These are phyloP conservation scores for Russula compacta DNA, from an alignment of 768 basidiomycete genomes.

Conservation along the genomic window DNA sequence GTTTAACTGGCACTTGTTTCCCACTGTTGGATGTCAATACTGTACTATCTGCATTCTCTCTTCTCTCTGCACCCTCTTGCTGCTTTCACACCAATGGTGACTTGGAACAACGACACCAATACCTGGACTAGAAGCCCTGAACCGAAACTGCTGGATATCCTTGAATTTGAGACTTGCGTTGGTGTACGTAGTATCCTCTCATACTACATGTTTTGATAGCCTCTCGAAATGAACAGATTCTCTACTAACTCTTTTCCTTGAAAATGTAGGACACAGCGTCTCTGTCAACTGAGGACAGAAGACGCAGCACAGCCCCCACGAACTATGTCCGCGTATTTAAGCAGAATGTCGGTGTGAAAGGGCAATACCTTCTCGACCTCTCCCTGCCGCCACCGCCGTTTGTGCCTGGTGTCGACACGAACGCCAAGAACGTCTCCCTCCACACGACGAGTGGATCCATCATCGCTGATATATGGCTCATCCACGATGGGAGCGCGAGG, in stretches of 20 bases:
- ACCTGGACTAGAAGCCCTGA: not conserved
- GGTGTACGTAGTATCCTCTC: not conserved
- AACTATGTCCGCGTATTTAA: not conserved
- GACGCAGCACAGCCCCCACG: not conserved
- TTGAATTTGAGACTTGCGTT: not conserved
- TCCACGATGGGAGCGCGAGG: not conserved
- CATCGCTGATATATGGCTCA: not conserved
- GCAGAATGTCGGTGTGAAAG: not conserved
- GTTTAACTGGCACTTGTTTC: too few species aligned
- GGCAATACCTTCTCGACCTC: conserved; percentile 1
- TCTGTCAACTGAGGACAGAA: not conserved
- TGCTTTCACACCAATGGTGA: not conserved
- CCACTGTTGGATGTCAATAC: too few species aligned
- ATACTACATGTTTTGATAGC: not conserved
- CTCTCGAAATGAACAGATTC: too few species aligned
- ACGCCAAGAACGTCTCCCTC: not conserved
- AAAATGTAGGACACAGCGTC: not conserved
- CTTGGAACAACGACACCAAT: not conserved
- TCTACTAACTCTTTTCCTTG: not conserved
- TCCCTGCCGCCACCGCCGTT: not conserved
- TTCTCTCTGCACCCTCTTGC: not conserved
- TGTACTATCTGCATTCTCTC: too few species aligned
- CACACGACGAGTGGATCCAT: not conserved
- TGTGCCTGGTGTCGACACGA: too few species aligned
- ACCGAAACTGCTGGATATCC: not conserved